Evolutionary conservation across 1,139 yeast species (phyloP).

Genomic region (Maudiozyma humilis): DNA sequence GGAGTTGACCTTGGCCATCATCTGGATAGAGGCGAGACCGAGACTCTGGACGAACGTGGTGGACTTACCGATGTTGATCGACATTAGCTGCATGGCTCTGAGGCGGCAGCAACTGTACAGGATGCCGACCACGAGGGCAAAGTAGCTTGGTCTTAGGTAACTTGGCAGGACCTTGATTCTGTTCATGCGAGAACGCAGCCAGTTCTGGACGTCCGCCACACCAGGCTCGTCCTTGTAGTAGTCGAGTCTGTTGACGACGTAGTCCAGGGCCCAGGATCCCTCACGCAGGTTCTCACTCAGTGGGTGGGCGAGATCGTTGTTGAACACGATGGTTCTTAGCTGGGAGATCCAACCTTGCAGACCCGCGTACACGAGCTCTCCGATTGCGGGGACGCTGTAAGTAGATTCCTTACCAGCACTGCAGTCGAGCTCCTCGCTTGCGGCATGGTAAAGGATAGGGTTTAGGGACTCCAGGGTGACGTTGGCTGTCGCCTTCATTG

Average conservation of each 20-base stretch:
- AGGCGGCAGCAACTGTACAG: conserved; percentile 75
- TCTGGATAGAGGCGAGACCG: conserved; percentile 77
- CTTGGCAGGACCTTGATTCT: conserved; percentile 62
- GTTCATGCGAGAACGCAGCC: conserved; percentile 65
- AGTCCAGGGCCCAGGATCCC: conserved; percentile 89
- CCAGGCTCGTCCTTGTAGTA: conserved; percentile 45
- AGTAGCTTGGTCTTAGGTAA: conserved; percentile 77
- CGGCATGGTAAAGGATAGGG: conserved; percentile 66
- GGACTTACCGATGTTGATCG: conserved; percentile 46
- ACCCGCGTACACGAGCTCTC: conserved; percentile 76
- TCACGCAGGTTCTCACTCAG: conserved; percentile 69
- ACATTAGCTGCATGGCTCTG: conserved; percentile 53
- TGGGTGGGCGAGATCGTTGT: conserved; percentile 78
- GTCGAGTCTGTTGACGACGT: conserved; percentile 52
- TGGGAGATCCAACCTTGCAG: conserved; percentile 86
- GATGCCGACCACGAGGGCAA: conserved; percentile 68
- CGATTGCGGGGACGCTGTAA: conserved; percentile 66
- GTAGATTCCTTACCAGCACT: conserved; percentile 65
- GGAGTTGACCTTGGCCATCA: conserved; percentile 67
- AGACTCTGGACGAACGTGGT: conserved; percentile 72
- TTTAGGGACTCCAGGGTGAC: conserved; percentile 65
- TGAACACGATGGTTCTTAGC: conserved; percentile 51
- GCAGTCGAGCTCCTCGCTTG: conserved; percentile 79
- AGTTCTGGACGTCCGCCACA: conserved; percentile 46
- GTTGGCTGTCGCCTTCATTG: conserved; percentile 57